phyloP scores from a whole-genome alignment of 1,139 yeast species.

The Suhomyces ambrosiae region DNA sequence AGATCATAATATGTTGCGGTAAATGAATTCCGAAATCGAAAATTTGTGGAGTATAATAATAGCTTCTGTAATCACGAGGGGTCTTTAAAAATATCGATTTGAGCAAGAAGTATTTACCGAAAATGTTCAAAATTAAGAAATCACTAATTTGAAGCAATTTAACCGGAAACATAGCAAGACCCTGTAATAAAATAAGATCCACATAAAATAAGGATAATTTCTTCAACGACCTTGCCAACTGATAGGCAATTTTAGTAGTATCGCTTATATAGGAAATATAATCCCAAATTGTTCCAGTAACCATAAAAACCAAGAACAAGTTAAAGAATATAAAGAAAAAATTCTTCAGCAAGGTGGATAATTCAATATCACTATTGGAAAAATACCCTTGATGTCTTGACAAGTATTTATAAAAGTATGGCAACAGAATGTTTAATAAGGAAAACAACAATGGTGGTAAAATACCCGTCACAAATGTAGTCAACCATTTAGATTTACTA shows the following conservation, averaged over 20 bases:
- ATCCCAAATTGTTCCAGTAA: constrained; percentile 73
- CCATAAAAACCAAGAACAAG: constrained; percentile 79
- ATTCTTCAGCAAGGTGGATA: constrained; percentile 76
- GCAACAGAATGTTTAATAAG: constrained; percentile 68
- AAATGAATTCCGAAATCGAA: constrained; percentile 66
- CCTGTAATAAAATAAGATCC: constrained; percentile 79
- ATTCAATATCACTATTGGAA: constrained; percentile 79
- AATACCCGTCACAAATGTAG: constrained; percentile 71
- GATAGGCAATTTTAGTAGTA: constrained; percentile 75
- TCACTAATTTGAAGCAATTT: constrained; percentile 72
- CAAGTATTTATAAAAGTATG: constrained; percentile 72
- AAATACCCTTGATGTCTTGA: constrained; percentile 73
- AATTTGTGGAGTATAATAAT: constrained; percentile 60
- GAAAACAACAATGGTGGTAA: constrained; percentile 53
- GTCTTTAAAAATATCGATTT: constrained; percentile 49
- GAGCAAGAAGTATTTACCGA: constrained; percentile 59
- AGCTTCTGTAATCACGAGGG: constrained; percentile 54
- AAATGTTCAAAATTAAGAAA: constrained; percentile 45
- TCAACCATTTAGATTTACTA: constrained; percentile 64
- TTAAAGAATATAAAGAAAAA: constrained; percentile 84
- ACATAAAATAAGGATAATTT: constrained; percentile 77
- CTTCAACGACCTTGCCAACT: constrained; percentile 70
- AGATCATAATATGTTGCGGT: constrained; percentile 65
- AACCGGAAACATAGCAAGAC: constrained; percentile 82
- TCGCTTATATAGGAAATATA: constrained; percentile 70